Evolutionary conservation across 768 basidiomycete genomes (phyloP).

Genomic region (Calocybe cyanea): DNA sequence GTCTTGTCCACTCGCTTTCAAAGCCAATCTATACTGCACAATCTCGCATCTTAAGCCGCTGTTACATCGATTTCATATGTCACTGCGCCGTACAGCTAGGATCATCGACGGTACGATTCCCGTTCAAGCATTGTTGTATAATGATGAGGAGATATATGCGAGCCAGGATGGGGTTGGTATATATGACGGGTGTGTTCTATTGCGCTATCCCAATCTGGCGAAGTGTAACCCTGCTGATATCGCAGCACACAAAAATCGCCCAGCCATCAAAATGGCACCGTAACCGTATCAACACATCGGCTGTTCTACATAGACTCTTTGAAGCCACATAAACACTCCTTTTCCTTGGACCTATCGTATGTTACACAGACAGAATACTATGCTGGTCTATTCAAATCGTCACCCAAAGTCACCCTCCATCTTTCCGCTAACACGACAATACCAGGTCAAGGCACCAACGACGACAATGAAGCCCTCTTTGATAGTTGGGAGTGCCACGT

Average conservation of each 20-base stretch:
- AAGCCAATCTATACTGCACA: not conserved
- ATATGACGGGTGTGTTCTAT: conserved; percentile 76
- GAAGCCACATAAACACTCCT: conserved; percentile 51
- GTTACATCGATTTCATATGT: conserved; percentile 31
- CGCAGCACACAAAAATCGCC: conserved; percentile 75
- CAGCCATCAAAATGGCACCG: conserved; percentile 71
- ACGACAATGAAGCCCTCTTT: conserved; percentile 29
- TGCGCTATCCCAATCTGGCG: not conserved
- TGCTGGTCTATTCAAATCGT: conserved; percentile 85
- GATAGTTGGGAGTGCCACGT: conserved; percentile 83
- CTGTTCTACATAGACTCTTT: conserved; percentile 72
- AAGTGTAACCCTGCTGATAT: conserved; percentile 22
- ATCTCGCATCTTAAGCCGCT: conserved; percentile 2
- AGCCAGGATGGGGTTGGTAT: conserved; percentile 82
- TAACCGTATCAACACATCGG: conserved; percentile 78
- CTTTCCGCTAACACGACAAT: conserved; percentile 35
- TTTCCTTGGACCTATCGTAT: conserved; percentile 59
- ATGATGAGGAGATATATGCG: conserved; percentile 72
- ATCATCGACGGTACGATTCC: conserved; percentile 76
- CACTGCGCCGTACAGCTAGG: conserved; percentile 50
- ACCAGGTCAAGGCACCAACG: conserved; percentile 17
- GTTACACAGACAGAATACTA: conserved; percentile 84
- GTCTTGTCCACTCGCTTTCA: not conserved
- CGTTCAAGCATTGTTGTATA: conserved; percentile 68
- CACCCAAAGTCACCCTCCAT: conserved; percentile 81